Conservation (phyloP, 108 stramenopile species). For the Ochromonas danica region DNA sequence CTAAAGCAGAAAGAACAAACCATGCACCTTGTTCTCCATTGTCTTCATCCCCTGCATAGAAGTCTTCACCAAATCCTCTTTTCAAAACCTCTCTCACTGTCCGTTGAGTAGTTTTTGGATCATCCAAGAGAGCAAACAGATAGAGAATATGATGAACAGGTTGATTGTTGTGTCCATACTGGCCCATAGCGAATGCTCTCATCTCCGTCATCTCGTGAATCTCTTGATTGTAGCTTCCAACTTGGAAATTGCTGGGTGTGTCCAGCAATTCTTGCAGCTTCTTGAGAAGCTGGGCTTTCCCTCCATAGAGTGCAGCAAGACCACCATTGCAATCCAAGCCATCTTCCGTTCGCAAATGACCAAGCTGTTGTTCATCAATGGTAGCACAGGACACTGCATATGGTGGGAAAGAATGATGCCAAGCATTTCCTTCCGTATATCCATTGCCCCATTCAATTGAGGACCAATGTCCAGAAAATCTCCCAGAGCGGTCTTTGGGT, state of each 20-base stretch:
- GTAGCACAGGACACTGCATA: not conserved
- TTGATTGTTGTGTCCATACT: constrained; percentile 55
- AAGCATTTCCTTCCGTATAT: constrained; percentile 43
- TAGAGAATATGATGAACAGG: constrained; percentile 45
- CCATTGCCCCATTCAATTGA: constrained; percentile 37
- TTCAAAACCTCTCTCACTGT: constrained; percentile 20
- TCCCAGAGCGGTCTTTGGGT: constrained; percentile 33
- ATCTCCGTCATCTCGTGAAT: constrained; percentile 54
- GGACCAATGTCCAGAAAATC: not conserved
- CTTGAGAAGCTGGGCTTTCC: not conserved
- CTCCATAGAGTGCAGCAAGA: constrained; percentile 23
- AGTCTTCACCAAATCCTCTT: constrained; percentile 24
- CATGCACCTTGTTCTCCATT: constrained; percentile 49
- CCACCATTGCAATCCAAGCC: not conserved
- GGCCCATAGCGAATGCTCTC: constrained; percentile 45
- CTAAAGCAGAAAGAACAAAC: constrained; percentile 38
- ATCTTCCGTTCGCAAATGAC: not conserved
- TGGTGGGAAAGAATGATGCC: constrained; percentile 46
- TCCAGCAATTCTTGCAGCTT: constrained; percentile 7
- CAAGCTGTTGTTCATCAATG: not conserved
- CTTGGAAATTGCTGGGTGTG: constrained; percentile 12
- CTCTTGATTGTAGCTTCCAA: constrained; percentile 12
- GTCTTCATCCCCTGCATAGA: constrained; percentile 50
- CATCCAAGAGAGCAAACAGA: constrained; percentile 35
- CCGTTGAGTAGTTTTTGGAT: not conserved